These are phyloP conservation scores for Exophiala phaeomuriformis DNA, from an alignment of 2,329 filamentous ascomycete genomes.

Conservation along the genomic window DNA sequence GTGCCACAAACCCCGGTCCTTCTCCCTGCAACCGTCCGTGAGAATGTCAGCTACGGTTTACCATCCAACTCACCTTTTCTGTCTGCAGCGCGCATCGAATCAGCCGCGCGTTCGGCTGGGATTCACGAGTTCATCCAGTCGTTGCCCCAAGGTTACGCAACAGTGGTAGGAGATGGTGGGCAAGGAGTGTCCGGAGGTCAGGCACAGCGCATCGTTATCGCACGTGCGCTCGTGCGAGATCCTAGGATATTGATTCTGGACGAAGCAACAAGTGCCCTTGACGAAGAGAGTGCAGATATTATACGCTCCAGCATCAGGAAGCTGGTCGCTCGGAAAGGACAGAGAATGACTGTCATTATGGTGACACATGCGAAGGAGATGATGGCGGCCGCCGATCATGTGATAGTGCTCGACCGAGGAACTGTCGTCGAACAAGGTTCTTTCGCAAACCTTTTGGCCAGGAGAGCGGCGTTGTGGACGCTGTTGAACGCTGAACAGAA, in stretches of 20 bases:
- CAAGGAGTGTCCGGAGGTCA: constrained; percentile 71
- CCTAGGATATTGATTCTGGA: constrained; percentile 73
- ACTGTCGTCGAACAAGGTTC: constrained; percentile 60
- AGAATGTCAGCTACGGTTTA: constrained; percentile 67
- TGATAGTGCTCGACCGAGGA: constrained; percentile 66
- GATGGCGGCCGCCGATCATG: constrained; percentile 70
- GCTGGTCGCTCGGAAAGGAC: constrained; percentile 27
- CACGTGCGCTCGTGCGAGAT: constrained; percentile 64
- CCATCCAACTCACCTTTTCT: constrained; percentile 47
- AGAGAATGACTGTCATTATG: constrained; percentile 62
- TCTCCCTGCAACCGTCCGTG: constrained; percentile 38
- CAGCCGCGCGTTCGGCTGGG: constrained; percentile 51
- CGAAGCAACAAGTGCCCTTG: constrained; percentile 77
- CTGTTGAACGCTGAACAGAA: constrained; percentile 35
- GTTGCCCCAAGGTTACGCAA: constrained; percentile 64
- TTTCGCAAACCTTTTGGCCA: constrained; percentile 53
- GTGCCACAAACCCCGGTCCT: constrained; percentile 59
- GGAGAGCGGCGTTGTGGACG: constrained; percentile 32
- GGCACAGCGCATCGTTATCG: constrained; percentile 72
- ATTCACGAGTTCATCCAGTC: constrained; percentile 71
- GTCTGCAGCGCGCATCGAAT: constrained; percentile 38
- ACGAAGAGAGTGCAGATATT: constrained; percentile 57
- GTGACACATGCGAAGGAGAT: constrained; percentile 78
- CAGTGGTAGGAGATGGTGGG: constrained; percentile 62
- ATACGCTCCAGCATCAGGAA: constrained; percentile 55